Evolutionary conservation across 257 asterid genomes (phyloP).

Genomic region (Ilex asprella): DNA sequence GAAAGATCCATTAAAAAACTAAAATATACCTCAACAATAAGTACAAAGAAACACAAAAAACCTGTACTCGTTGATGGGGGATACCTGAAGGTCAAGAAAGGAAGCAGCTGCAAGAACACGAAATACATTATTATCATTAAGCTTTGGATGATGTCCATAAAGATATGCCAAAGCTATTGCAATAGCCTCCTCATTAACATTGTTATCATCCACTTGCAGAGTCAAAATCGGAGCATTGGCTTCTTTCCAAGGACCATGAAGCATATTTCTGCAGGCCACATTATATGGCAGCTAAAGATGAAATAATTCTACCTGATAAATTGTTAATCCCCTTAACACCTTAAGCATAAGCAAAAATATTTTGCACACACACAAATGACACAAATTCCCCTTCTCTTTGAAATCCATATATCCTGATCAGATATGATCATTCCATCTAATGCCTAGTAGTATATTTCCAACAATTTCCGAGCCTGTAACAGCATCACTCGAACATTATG

Average conservation of each 20-base stretch:
- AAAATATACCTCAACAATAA: not conserved
- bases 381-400: too few species aligned
- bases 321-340: not conserved
- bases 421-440: too few species aligned
- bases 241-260: slow-evolving; percentile 98
- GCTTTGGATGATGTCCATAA: slow-evolving; percentile 92
- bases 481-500: too few species aligned
- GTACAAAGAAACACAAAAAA: not conserved
- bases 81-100: slow-evolving; percentile 94
- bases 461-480: too few species aligned
- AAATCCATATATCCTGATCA: too few species aligned
- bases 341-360: not conserved
- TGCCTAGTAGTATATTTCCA: too few species aligned
- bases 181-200: slow-evolving; percentile 81
- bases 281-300: not conserved
- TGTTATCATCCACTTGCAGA: slow-evolving; percentile 79
- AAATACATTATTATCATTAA: slow-evolving; percentile 76
- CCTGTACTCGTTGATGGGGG: not conserved
- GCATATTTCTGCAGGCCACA: slow-evolving; percentile 74
- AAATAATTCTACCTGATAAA: not conserved
- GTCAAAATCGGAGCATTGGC: slow-evolving; percentile 82
- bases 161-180: slow-evolving; percentile 83
- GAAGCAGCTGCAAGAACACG: slow-evolving; percentile 97
- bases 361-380: not conserved
- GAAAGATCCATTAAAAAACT: not conserved